A percentile compares a stretch with the other conserved stretches of the same genome.
Conservation (phyloP, 2,329 filamentous ascomycete species). For the Penicillium vulpinum region DNA sequence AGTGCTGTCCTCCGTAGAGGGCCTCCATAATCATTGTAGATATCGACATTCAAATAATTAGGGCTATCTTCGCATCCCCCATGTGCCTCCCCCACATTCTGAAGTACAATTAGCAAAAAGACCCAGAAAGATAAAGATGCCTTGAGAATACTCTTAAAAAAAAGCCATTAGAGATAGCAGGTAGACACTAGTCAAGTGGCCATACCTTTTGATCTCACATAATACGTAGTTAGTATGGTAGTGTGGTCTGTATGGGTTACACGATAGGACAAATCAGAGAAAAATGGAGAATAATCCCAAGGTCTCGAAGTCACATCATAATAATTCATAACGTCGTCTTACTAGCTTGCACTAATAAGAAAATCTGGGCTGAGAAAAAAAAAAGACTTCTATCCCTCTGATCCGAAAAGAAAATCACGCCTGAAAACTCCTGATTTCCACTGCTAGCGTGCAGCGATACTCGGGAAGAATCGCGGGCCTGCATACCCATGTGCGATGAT, state of each 20-base stretch:
- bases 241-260: neutral
- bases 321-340: conserved; percentile 4
- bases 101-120: no score
- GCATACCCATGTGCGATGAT: conserved; percentile 81
- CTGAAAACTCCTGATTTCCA: neutral
- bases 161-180: neutral
- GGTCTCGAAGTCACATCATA: neutral
- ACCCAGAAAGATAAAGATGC: neutral
- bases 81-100: conserved; percentile 25
- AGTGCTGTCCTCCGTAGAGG: neutral
- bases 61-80: conserved; percentile 10
- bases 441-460: conserved; percentile 28
- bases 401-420: neutral
- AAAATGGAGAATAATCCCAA: neutral
- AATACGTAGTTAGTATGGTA: no score
- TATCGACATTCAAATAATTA: neutral
- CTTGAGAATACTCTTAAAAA: neutral
- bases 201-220: neutral
- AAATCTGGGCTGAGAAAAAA: neutral
- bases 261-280: neutral
- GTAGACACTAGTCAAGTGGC: neutral
- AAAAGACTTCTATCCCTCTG: neutral
- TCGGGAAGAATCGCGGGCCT: conserved; percentile 80
- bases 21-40: neutral
- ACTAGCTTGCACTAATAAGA: neutral